Conservation (phyloP, 768 basidiomycete species). For the Rhodocollybia butyracea region DNA sequence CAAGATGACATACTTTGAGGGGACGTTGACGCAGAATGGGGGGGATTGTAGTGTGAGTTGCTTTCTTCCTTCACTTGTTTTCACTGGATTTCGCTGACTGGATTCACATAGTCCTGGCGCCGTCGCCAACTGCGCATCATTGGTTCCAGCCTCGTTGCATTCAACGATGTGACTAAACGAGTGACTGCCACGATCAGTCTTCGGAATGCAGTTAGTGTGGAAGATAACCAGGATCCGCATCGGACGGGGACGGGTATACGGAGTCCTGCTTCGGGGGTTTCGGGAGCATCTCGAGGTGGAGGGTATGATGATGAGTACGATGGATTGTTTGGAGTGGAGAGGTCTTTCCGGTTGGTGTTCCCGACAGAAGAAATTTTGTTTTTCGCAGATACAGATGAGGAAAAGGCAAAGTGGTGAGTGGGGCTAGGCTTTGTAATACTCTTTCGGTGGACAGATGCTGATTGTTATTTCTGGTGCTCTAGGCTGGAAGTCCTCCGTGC, state of each 20-base stretch:
- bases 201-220: slow-evolving; percentile 73
- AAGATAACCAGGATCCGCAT: slow-evolving; percentile 70
- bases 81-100: neutral
- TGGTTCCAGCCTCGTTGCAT: slow-evolving; percentile 83
- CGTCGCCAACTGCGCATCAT: slow-evolving; percentile 81
- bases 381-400: slow-evolving; percentile 87
- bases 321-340: slow-evolving; percentile 65
- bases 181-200: slow-evolving; percentile 89
- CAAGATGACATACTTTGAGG: slow-evolving; percentile 91
- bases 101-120: slow-evolving; percentile 62
- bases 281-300: too few relatives aligned
- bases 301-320: slow-evolving; percentile 59
- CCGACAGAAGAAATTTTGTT: slow-evolving; percentile 79
- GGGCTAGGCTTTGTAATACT: slow-evolving; percentile 24
- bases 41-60: slow-evolving; percentile 86
- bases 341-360: slow-evolving; percentile 85
- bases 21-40: slow-evolving; percentile 87
- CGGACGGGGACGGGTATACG: slow-evolving; percentile 27
- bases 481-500: slow-evolving; percentile 87
- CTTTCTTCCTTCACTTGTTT: neutral
- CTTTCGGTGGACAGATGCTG: neutral
- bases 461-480: slow-evolving; percentile 7
- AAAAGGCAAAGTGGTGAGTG: slow-evolving; percentile 85
- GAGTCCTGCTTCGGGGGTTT: slow-evolving; percentile 40
- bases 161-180: slow-evolving; percentile 91